Conservation (phyloP, 2,329 filamentous ascomycete species). For the Beauveria scarabaeidicola region DNA sequence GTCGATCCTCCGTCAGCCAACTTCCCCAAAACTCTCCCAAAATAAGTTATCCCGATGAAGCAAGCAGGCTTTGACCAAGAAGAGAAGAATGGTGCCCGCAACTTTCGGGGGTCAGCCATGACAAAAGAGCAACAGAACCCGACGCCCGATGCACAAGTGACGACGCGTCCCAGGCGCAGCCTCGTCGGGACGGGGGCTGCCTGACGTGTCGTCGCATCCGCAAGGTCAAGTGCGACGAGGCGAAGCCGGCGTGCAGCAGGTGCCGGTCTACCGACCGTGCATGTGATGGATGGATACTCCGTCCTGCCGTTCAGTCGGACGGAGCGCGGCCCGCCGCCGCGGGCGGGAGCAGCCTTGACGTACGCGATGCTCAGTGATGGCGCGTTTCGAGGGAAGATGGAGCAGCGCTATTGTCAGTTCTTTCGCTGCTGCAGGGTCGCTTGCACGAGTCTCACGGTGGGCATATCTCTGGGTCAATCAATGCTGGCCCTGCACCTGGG, state of each 20-base stretch:
- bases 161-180: not conserved
- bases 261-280: not conserved
- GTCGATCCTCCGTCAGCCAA: not conserved
- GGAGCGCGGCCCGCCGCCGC: not conserved
- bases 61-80: not conserved
- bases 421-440: not conserved
- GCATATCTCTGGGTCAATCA: not conserved
- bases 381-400: not conserved
- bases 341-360: not conserved
- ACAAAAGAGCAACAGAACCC: not conserved
- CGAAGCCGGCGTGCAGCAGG: not conserved
- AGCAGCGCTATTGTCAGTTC: not conserved
- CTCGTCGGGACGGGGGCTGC: not conserved
- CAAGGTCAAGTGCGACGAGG: constrained; percentile 8
- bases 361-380: not conserved
- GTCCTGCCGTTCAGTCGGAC: not conserved
- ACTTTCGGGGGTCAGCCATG: not conserved
- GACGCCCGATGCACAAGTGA: not conserved
- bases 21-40: not conserved
- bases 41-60: not conserved
- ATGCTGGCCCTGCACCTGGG: too few species aligned
- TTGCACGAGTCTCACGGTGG: not conserved
- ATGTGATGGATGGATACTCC: constrained; percentile 5
- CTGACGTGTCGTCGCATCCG: constrained; percentile 7
- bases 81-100: not conserved